Conservation (phyloP, 139 green algal genomes). For the Deuterostichococcus epilithicus region DNA sequence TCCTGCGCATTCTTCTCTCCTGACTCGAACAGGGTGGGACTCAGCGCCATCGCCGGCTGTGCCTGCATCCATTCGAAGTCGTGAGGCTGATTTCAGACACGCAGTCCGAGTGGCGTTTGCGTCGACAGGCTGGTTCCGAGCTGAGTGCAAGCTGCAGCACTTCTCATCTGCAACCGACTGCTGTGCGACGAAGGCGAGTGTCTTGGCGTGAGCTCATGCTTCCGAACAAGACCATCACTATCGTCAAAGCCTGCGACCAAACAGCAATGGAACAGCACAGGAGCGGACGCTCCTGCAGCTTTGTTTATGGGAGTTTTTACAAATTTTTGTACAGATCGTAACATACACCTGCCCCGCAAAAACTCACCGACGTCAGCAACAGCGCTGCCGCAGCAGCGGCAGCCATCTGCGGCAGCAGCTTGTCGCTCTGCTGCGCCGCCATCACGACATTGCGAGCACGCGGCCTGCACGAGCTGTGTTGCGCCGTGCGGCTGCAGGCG, state of each 20-base stretch:
- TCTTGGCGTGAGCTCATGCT: too few species aligned
- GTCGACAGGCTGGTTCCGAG: too few species aligned
- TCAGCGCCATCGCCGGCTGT: background rate
- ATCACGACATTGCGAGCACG: background rate
- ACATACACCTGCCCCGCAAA: background rate
- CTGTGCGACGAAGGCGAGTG: too few species aligned
- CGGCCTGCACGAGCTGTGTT: background rate
- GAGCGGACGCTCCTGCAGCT: too few species aligned
- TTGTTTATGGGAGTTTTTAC: too few species aligned
- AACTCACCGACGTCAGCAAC: background rate
- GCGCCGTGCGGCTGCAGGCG: background rate
- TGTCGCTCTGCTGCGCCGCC: background rate
- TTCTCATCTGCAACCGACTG: too few species aligned
- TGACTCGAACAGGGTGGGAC: background rate
- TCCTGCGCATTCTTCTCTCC: background rate
- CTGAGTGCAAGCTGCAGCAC: too few species aligned
- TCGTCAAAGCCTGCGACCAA: too few species aligned
- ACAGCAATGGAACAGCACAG: too few species aligned
- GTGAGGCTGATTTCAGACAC: too few species aligned
- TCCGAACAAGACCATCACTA: too few species aligned
- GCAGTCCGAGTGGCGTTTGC: too few species aligned
- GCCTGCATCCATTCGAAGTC: background rate
- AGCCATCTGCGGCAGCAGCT: background rate
- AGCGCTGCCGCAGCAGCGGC: background rate
- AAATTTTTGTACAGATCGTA: background rate